Evolutionary conservation across 352 stramenopile species (phyloP).

Genomic region (Globisporangium nodosum): DNA sequence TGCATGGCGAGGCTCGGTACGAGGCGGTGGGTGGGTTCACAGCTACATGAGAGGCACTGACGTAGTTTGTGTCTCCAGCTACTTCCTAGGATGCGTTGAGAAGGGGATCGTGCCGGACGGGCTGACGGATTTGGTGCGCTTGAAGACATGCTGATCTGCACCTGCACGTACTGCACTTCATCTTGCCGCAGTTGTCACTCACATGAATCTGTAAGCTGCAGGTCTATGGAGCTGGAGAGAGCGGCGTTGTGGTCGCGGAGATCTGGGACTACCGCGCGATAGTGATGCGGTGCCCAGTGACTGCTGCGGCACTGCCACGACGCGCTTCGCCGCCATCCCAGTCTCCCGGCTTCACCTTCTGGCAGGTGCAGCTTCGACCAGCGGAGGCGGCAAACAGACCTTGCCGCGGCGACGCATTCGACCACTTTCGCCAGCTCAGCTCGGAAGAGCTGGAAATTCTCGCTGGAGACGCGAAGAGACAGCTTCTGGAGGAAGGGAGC

Average conservation of each 20-base stretch:
- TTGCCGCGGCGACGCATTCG: slow-evolving; percentile 6
- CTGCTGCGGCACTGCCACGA: slow-evolving; percentile 21
- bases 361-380: slow-evolving; percentile 4
- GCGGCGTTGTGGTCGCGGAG: slow-evolving; percentile 22
- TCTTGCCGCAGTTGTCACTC: neutral
- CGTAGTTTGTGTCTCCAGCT: slow-evolving; percentile 18
- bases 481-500: slow-evolving; percentile 23
- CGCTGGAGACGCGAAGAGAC: slow-evolving; percentile 24
- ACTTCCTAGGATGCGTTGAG: slow-evolving; percentile 59
- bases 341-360: neutral
- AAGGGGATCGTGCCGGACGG: slow-evolving; percentile 46
- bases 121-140: slow-evolving; percentile 46
- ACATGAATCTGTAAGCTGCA: neutral
- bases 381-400: neutral
- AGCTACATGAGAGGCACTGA: neutral
- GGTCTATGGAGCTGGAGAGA: slow-evolving; percentile 11
- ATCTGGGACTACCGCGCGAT: slow-evolving; percentile 34
- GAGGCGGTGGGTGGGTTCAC: no score
- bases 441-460: slow-evolving; percentile 27
- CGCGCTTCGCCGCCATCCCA: neutral
- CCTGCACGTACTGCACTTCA: neutral
- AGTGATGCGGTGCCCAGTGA: slow-evolving; percentile 23
- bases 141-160: no score
- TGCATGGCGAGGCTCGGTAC: no score
- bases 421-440: slow-evolving; percentile 13